Evolutionary conservation across 805 yeast species (phyloP).

Genomic region (Clavispora asparagi): DNA sequence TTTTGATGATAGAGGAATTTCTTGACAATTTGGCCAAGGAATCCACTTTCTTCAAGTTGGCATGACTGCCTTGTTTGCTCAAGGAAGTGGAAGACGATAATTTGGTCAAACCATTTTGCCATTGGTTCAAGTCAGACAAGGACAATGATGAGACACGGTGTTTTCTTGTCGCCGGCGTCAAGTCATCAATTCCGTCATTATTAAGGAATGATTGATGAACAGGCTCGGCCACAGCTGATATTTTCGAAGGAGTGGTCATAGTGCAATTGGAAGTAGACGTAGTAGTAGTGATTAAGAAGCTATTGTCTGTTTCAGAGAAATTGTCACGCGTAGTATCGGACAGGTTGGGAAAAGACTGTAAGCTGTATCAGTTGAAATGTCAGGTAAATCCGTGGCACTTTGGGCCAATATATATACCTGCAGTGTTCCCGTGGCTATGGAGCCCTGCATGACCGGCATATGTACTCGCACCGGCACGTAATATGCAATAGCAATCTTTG

Average conservation of each 20-base stretch:
- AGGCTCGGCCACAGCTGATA: slow-evolving; percentile 8
- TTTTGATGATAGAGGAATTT: slow-evolving; percentile 40
- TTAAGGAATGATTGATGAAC: slow-evolving; percentile 53
- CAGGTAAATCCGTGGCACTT: not conserved
- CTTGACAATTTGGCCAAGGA: slow-evolving; percentile 42
- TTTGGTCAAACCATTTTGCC: slow-evolving; percentile 47
- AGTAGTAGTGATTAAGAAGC: not conserved
- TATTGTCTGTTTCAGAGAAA: not conserved
- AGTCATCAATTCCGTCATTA: slow-evolving; percentile 67
- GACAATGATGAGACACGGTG: slow-evolving; percentile 64
- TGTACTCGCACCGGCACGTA: not conserved
- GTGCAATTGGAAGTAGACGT: not conserved
- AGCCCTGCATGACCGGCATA: not conserved
- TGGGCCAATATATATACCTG: not conserved
- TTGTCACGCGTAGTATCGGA: not conserved
- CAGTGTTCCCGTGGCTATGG: not conserved
- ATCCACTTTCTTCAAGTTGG: slow-evolving; percentile 39
- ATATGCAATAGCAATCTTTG: not conserved
- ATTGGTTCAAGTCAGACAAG: slow-evolving; percentile 59
- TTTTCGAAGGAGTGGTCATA: slow-evolving; percentile 3
- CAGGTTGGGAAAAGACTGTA: not conserved
- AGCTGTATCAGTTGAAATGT: not conserved
- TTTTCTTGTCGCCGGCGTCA: slow-evolving; percentile 57
- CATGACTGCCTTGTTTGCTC: slow-evolving; percentile 26
- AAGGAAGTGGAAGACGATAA: slow-evolving; percentile 33